Conservation (phyloP, 1,284 basidiomycete species). For the Malassezia japonica region DNA sequence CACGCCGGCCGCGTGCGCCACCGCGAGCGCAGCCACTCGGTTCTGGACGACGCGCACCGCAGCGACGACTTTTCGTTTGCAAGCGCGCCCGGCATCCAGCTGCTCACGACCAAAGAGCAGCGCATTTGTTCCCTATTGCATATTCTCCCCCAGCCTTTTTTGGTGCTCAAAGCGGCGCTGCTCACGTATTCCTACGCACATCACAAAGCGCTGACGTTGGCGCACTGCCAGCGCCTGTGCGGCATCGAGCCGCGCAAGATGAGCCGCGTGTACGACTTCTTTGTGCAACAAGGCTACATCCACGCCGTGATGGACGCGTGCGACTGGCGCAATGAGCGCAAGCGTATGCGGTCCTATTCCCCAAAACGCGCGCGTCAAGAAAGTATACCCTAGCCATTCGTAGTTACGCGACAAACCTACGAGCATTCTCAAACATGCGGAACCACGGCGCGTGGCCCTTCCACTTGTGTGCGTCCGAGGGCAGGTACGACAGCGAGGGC, state of each 20-base stretch:
- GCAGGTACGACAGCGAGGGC: constrained; percentile 47
- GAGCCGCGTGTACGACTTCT: constrained; percentile 42
- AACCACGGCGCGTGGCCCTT: constrained; percentile 80
- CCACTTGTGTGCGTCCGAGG: constrained; percentile 32
- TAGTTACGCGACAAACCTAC: constrained; percentile 48
- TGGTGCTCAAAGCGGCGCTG: constrained; percentile 43
- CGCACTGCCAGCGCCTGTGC: constrained; percentile 34
- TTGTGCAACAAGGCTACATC: constrained; percentile 42
- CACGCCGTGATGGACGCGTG: constrained; percentile 2
- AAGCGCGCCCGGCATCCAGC: constrained; percentile 32
- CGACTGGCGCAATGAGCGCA: background rate
- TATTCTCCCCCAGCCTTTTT: constrained; percentile 41
- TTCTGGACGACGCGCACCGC: constrained; percentile 2
- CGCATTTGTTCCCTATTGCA: constrained; percentile 39
- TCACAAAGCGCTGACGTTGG: constrained; percentile 32
- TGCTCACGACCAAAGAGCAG: constrained; percentile 37
- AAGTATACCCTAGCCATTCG: background rate
- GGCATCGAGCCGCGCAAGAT: constrained; percentile 43
- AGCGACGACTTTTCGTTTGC: constrained; percentile 29
- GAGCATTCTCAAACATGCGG: constrained; percentile 81
- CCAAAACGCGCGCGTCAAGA: background rate
- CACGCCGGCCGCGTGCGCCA: constrained; percentile 29
- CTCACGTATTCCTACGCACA: constrained; percentile 32
- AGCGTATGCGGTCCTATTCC: background rate
- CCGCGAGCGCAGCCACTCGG: constrained; percentile 29